phyloP scores from a whole-genome alignment of 2,329 filamentous ascomycete genomes.

The Sclerotinia sclerotiorum region DNA sequence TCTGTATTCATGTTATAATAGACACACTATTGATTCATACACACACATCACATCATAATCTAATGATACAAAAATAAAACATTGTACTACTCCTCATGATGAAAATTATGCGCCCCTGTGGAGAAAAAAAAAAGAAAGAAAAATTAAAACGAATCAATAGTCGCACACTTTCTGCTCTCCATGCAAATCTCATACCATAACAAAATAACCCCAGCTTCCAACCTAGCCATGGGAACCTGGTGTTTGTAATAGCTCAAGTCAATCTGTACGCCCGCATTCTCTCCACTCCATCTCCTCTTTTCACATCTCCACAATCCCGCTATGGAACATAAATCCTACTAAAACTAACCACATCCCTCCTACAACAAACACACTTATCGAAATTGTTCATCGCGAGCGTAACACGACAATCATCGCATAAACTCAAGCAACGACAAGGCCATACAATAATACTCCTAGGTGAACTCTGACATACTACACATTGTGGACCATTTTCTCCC shows the following conservation, averaged over 20 bases:
- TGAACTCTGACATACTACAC: conserved; percentile 88
- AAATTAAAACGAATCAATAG: too few relatives aligned
- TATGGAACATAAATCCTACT: conserved; percentile 83
- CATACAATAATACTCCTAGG: conserved; percentile 88
- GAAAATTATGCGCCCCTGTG: background rate
- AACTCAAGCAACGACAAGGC: conserved; percentile 91
- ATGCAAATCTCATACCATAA: background rate
- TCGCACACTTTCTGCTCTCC: too few relatives aligned
- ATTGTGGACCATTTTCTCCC: conserved; percentile 74
- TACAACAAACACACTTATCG: conserved; percentile 91
- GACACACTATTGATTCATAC: background rate
- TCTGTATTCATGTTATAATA: background rate
- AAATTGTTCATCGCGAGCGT: conserved; percentile 97
- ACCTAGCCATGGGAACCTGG: background rate
- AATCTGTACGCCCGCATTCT: background rate
- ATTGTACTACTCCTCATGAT: background rate
- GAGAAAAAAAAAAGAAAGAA: background rate
- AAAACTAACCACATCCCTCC: conserved; percentile 84
- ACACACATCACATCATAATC: background rate
- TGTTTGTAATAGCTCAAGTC: background rate
- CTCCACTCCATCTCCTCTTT: too few relatives aligned
- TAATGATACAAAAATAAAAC: background rate
- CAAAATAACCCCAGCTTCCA: background rate
- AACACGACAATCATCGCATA: conserved; percentile 93
- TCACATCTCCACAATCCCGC: background rate